phyloP scores from a whole-genome alignment of 2,329 filamentous ascomycete genomes.

The Talaromyces sp. region DNA sequence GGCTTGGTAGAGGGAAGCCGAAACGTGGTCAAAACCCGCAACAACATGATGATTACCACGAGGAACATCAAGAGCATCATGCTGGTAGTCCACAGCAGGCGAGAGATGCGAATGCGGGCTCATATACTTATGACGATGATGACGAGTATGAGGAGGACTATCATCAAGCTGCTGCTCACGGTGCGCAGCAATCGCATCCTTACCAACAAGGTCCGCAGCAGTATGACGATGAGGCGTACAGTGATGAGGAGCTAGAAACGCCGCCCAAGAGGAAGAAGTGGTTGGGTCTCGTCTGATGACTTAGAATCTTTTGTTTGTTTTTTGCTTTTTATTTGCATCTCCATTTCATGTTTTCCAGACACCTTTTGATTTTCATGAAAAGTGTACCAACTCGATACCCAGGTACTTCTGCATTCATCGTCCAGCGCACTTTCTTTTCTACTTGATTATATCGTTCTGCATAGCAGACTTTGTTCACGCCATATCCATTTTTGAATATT shows the following conservation, averaged over 20 bases:
- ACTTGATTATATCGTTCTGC: not conserved
- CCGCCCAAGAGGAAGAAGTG: slow-evolving; percentile 31
- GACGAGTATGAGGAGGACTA: slow-evolving; percentile 19
- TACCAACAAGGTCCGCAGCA: not conserved
- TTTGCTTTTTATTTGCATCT: not conserved
- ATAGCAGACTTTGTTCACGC: not conserved
- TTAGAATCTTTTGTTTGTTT: not conserved
- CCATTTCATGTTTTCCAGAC: not conserved
- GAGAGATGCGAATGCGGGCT: not conserved
- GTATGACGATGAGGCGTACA: slow-evolving; percentile 12
- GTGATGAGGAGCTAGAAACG: slow-evolving; percentile 15
- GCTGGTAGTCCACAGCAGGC: not conserved
- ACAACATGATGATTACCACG: not conserved
- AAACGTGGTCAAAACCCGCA: slow-evolving; percentile 16
- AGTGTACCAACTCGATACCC: slow-evolving; percentile 12
- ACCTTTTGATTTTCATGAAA: not conserved
- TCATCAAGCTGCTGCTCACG: not conserved
- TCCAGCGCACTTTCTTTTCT: not conserved
- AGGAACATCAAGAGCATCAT: not conserved
- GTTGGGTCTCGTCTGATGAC: slow-evolving; percentile 24
- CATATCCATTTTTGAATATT: not conserved
- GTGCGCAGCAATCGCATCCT: not conserved
- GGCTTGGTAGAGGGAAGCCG: slow-evolving; percentile 31
- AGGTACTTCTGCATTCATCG: not conserved
- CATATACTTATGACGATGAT: slow-evolving; percentile 15